These are phyloP conservation scores for Neonectria hederae DNA, from an alignment of 2,329 filamentous ascomycete species.

Conservation along the genomic window DNA sequence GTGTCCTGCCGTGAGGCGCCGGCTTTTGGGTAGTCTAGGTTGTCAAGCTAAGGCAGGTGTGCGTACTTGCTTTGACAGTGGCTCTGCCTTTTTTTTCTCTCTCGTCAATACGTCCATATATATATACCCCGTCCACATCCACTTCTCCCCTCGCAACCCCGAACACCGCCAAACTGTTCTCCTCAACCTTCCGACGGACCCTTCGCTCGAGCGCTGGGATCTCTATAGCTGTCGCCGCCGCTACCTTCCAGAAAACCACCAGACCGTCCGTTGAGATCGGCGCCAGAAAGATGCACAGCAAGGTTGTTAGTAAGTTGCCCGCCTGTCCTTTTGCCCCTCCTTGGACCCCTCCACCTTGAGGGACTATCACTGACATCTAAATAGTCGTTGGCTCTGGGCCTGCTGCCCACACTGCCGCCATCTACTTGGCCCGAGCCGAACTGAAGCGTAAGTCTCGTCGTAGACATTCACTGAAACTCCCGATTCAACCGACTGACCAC, in stretches of 20 bases:
- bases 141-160: conserved; percentile 2
- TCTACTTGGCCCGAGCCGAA: conserved; percentile 95
- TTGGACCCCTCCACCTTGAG: conserved; percentile 4
- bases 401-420: conserved; percentile 94
- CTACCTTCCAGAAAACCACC: conserved; percentile 66
- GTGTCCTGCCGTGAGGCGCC: neutral
- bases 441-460: conserved; percentile 72
- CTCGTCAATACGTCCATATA: conserved; percentile 1
- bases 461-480: neutral
- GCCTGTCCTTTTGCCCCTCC: conserved; percentile 16
- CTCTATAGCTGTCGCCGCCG: conserved; percentile 74
- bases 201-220: conserved; percentile 80
- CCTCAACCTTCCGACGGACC: conserved; percentile 79
- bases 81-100: neutral
- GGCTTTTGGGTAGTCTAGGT: neutral
- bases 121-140: conserved; percentile 16
- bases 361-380: conserved; percentile 14
- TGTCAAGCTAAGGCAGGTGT: neutral
- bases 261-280: conserved; percentile 49
- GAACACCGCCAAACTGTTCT: conserved; percentile 85
- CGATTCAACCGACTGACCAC: conserved; percentile 23
- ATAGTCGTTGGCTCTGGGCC: conserved; percentile 91
- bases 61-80: neutral
- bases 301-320: conserved; percentile 83
- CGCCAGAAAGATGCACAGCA: conserved; percentile 83